Evolutionary conservation across 108 stramenopile species (phyloP).

Genomic region (Cyclotella cryptica): DNA sequence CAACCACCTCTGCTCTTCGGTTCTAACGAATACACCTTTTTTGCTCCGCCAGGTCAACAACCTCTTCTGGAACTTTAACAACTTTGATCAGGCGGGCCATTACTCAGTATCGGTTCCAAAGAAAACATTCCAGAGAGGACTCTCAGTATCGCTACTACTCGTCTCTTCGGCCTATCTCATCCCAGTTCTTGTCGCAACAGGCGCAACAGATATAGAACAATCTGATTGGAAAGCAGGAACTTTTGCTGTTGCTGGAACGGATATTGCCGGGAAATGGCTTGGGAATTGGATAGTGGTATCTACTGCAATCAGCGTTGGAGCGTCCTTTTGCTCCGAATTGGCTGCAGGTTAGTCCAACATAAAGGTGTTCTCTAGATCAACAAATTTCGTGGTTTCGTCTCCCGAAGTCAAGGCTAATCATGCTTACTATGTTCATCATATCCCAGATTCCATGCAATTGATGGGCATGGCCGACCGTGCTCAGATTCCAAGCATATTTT

Average conservation of each 20-base stretch:
- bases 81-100: constrained; percentile 68
- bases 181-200: constrained; percentile 58
- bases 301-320: constrained; percentile 58
- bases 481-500: constrained; percentile 55
- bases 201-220: constrained; percentile 56
- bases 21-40: too few relatives aligned
- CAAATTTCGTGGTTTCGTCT: background rate
- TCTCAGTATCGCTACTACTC: constrained; percentile 45
- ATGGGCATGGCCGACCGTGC: constrained; percentile 78
- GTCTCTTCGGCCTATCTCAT: constrained; percentile 53
- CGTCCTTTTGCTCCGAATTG: constrained; percentile 76
- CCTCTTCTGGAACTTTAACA: constrained; percentile 75
- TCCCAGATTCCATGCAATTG: constrained; percentile 62
- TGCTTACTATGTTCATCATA: background rate
- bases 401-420: background rate
- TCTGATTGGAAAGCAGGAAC: constrained; percentile 65
- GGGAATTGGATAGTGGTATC: constrained; percentile 73
- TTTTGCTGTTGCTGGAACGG: constrained; percentile 61
- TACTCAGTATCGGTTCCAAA: constrained; percentile 72
- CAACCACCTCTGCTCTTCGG: too few relatives aligned
- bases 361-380: background rate
- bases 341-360: constrained; percentile 27
- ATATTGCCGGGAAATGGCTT: constrained; percentile 67
- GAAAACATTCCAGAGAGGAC: constrained; percentile 40
- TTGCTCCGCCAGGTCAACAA: too few relatives aligned